phyloP scores from a whole-genome alignment of 2,329 filamentous ascomycete species.

The Amauroascus verrucosus region DNA sequence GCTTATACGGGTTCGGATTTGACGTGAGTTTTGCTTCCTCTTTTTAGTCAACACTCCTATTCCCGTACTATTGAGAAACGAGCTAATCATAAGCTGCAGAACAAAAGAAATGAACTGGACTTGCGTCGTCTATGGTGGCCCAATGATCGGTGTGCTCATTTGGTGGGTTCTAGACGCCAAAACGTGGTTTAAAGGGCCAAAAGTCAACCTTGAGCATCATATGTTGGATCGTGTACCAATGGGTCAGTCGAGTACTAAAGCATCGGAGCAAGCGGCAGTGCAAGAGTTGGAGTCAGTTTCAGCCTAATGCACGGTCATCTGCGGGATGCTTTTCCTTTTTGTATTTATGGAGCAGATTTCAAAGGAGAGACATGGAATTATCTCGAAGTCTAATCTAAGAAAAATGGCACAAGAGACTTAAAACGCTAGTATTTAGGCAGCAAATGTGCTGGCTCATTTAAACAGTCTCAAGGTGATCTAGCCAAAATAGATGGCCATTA shows the following conservation, averaged over 20 bases:
- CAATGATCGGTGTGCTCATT: constrained; percentile 48
- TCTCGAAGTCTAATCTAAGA: no score
- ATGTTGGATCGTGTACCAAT: constrained; percentile 6
- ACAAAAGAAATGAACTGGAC: constrained; percentile 57
- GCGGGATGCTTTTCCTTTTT: no score
- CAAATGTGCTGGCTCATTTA: no score
- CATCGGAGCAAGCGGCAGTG: background rate
- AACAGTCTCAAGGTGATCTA: no score
- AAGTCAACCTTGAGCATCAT: constrained; percentile 53
- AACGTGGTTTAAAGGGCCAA: constrained; percentile 62
- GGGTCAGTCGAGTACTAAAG: background rate
- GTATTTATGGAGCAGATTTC: no score
- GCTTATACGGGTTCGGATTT: constrained; percentile 47
- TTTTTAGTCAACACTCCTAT: background rate
- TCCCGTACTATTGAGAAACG: background rate
- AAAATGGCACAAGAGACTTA: no score
- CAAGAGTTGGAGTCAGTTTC: background rate
- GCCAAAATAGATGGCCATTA: no score
- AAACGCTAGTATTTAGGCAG: no score
- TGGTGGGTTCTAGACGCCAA: constrained; percentile 56
- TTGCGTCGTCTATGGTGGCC: constrained; percentile 53
- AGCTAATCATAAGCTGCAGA: constrained; percentile 18
- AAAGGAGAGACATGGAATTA: no score
- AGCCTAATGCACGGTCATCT: background rate
- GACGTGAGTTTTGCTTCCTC: constrained; percentile 25